Evolutionary conservation across 768 basidiomycete genomes (phyloP).

Genomic region (Paxillus ammoniavirescens): DNA sequence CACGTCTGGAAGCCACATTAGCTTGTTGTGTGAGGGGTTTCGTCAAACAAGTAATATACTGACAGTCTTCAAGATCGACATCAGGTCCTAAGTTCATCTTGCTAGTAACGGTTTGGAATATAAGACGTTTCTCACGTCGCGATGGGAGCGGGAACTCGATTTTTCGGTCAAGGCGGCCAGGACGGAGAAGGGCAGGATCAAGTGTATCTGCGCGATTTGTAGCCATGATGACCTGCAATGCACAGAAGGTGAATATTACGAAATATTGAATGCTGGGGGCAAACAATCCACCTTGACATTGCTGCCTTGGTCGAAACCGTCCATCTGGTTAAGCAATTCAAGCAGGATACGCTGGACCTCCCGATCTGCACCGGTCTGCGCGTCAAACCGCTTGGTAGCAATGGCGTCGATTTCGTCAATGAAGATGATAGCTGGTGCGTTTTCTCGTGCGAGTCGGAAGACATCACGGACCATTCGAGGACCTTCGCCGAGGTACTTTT

Average conservation of each 20-base stretch:
- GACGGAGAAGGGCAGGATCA: conserved; percentile 95
- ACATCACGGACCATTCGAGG: conserved; percentile 99
- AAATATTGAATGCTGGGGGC: neutral
- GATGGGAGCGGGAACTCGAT: conserved; percentile 98
- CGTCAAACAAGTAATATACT: conserved; percentile 28
- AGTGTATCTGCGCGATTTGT: conserved; percentile 98
- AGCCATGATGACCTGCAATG: conserved; percentile 92
- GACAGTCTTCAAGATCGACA: conserved; percentile 98
- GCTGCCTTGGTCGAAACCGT: conserved; percentile 98
- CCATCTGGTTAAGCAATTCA: conserved; percentile 98
- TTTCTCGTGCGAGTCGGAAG: conserved; percentile 95
- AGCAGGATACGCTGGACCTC: conserved; percentile 98
- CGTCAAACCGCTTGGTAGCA: conserved; percentile 99
- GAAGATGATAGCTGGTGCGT: conserved; percentile 97
- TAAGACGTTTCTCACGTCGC: conserved; percentile 90
- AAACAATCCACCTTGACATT: conserved; percentile 80
- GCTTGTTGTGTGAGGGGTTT: conserved; percentile 7
- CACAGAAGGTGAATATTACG: neutral
- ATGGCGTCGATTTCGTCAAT: conserved; percentile 99
- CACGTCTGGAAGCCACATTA: conserved; percentile 60
- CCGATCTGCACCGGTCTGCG: conserved; percentile 97
- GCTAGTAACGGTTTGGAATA: conserved; percentile 95
- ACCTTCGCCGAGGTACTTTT: conserved; percentile 99
- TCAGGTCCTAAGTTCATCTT: conserved; percentile 99
- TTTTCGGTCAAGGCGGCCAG: conserved; percentile 96